These are phyloP conservation scores for Pancytospora philotis DNA, from an alignment of 371 early-diverging fungal genomes.

Conservation along the genomic window DNA sequence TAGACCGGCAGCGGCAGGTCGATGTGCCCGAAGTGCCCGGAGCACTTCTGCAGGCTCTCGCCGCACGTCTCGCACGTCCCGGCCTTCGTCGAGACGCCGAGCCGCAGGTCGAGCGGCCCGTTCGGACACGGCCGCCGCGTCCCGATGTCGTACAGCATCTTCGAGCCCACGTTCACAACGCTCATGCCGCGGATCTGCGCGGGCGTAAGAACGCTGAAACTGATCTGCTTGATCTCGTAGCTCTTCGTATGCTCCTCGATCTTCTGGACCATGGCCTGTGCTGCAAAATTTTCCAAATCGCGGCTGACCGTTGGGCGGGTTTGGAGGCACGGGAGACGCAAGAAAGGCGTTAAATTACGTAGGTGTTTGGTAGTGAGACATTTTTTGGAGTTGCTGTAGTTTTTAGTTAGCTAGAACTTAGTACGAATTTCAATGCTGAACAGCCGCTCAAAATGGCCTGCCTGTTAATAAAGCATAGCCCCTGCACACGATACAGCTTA, in stretches of 20 bases:
- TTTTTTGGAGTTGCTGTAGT: too few relatives aligned
- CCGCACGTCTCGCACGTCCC: constrained; percentile 92
- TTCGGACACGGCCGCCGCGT: constrained; percentile 61
- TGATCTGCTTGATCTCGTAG: constrained; percentile 30
- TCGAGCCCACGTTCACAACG: constrained; percentile 39
- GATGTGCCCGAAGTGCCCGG: constrained; percentile 97
- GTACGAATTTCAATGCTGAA: too few relatives aligned
- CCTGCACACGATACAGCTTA: not conserved
- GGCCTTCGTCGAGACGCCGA: constrained; percentile 94
- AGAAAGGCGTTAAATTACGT: too few relatives aligned
- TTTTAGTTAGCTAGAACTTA: too few relatives aligned
- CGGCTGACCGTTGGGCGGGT: too few relatives aligned
- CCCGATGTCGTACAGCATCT: constrained; percentile 51
- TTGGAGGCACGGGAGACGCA: too few relatives aligned
- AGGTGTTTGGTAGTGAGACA: too few relatives aligned
- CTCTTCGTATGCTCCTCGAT: constrained; percentile 1
- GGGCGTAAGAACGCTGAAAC: constrained; percentile 41
- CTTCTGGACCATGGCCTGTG: constrained; percentile 5
- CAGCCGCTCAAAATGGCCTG: too few relatives aligned
- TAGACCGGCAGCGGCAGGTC: constrained; percentile 91
- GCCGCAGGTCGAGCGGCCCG: constrained; percentile 86
- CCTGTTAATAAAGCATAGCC: too few relatives aligned
- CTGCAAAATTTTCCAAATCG: too few relatives aligned
- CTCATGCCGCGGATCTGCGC: constrained; percentile 43
- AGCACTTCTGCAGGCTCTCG: constrained; percentile 83